Percentiles rank a stretch among this genome's conserved stretches.
Conservation (phyloP, 192 early-diverging fungal species). For the Rhizophagus sp. region DNA sequence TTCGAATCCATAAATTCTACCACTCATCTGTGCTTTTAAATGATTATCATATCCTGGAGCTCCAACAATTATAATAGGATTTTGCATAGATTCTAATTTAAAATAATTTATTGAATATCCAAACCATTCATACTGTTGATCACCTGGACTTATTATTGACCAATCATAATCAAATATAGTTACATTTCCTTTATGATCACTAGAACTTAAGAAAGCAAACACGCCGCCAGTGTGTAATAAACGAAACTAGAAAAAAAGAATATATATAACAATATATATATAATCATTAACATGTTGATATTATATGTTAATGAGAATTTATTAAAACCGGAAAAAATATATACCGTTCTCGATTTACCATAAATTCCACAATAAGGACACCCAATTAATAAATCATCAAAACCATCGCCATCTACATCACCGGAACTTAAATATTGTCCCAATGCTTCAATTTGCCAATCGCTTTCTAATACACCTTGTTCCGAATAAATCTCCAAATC, state of each 20-base stretch:
- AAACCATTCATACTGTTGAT: conserved; percentile 15
- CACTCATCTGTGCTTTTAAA: conserved; percentile 25
- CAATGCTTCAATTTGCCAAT: conserved; percentile 31
- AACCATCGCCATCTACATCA: conserved; percentile 64
- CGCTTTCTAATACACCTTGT: background rate
- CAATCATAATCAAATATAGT: background rate
- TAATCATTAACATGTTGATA: too few species aligned
- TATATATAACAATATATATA: too few species aligned
- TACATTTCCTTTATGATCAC: conserved; percentile 16
- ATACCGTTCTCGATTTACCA: background rate
- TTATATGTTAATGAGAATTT: background rate
- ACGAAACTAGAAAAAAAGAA: background rate
- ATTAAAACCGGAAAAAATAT: background rate
- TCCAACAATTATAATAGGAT: conserved; percentile 33
- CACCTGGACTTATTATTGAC: background rate
- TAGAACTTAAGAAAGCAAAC: background rate
- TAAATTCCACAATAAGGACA: conserved; percentile 48
- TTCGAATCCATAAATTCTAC: conserved; percentile 40
- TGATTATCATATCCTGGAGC: conserved; percentile 33
- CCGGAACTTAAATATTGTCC: conserved; percentile 48
- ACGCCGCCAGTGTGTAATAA: conserved; percentile 7
- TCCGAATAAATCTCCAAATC: background rate
- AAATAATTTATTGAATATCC: conserved; percentile 5
- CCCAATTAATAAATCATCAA: conserved; percentile 61
- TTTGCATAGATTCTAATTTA: background rate